These are phyloP conservation scores for Allium cepa DNA, from an alignment of 106 monocot species.

Conservation along the genomic window DNA sequence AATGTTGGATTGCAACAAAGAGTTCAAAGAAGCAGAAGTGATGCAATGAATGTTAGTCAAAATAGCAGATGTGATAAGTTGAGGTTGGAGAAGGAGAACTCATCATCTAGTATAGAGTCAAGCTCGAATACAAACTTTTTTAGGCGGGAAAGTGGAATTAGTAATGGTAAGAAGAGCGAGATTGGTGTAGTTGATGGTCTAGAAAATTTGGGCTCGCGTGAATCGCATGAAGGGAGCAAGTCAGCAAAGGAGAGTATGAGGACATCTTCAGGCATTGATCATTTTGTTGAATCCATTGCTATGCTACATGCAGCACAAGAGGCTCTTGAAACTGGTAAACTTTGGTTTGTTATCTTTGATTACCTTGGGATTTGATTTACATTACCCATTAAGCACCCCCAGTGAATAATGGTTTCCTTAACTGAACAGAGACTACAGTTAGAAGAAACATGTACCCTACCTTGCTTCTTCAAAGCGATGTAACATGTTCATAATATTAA, in stretches of 20 bases:
- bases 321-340: slow-evolving; percentile 76
- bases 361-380: no score
- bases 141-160: slow-evolving; percentile 16
- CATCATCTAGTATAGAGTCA: slow-evolving; percentile 67
- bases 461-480: no score
- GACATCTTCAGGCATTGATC: slow-evolving; percentile 32
- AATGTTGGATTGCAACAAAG: slow-evolving; percentile 22
- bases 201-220: slow-evolving; percentile 15
- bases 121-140: slow-evolving; percentile 16
- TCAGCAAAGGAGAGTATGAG: slow-evolving; percentile 19
- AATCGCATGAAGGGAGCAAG: slow-evolving; percentile 18
- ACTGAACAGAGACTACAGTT: no score
- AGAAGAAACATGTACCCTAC: no score
- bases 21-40: slow-evolving; percentile 30
- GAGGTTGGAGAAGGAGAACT: slow-evolving; percentile 43
- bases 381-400: no score
- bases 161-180: slow-evolving; percentile 28
- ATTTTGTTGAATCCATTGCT: slow-evolving; percentile 39
- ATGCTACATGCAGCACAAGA: slow-evolving; percentile 67
- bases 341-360: neutral
- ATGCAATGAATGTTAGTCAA: slow-evolving; percentile 20
- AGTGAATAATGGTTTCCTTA: no score
- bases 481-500: no score
- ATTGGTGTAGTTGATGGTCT: slow-evolving; percentile 30
- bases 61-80: slow-evolving; percentile 25